phyloP scores from a whole-genome alignment of 352 stramenopile species.

The Phytophthora colocasiae region DNA sequence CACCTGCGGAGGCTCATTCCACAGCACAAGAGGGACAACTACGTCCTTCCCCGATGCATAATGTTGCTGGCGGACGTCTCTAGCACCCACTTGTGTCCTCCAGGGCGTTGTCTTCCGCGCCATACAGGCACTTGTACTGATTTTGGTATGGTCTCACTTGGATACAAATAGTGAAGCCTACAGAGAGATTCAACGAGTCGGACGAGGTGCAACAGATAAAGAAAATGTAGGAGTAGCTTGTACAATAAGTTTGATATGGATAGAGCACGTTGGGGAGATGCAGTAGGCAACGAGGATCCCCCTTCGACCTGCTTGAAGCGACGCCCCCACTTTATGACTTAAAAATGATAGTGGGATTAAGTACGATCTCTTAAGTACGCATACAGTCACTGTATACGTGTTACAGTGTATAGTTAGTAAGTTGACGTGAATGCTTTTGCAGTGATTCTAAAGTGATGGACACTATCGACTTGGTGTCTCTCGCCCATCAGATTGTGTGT shows the following conservation, averaged over 20 bases:
- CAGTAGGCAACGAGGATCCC: conserved; percentile 1
- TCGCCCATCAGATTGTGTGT: no score
- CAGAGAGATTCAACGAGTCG: conserved; percentile 2
- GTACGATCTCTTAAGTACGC: conserved; percentile 5
- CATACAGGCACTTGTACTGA: conserved; percentile 10
- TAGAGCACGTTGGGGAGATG: background rate
- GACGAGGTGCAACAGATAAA: conserved; percentile 1
- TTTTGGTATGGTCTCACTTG: background rate
- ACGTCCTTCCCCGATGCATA: conserved; percentile 45
- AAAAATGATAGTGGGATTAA: conserved; percentile 6
- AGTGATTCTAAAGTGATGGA: no score
- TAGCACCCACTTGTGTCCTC: conserved; percentile 19
- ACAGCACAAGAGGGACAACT: conserved; percentile 75
- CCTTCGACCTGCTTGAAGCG: conserved; percentile 30
- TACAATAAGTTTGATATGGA: background rate
- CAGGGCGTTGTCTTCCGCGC: conserved; percentile 26
- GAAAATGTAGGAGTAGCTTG: background rate
- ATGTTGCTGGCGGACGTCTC: conserved; percentile 15
- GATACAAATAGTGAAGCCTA: conserved; percentile 2
- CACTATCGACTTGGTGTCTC: no score
- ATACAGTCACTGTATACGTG: background rate
- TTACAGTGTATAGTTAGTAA: no score
- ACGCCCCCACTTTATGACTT: conserved; percentile 8
- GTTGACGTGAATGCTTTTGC: no score
- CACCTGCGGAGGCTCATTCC: conserved; percentile 60